Base-by-base conservation (phyloP, 345 rosid genomes). In the Excoecaria cochinchinensis region DNA sequence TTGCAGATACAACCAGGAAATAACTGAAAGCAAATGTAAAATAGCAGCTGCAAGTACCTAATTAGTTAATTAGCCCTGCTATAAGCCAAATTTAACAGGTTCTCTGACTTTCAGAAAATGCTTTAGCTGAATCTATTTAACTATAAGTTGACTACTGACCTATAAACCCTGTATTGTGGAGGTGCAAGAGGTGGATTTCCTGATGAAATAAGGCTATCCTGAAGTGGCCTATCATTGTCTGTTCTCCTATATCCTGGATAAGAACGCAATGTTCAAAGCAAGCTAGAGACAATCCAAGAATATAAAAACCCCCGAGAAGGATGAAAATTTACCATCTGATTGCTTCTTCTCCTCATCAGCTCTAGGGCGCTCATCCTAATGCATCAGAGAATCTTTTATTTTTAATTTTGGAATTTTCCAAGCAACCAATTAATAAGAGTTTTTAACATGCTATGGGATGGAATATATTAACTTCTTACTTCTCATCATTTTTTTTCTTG, bases 361-460 rank as follows among this genome's bases (percentile, higher is more conserved):
- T 82, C 93, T 84, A 46, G 93, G 69, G 57, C 84, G 89, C 59
- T 88, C 91, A 79, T 84, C 94, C 97, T 92, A 74, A 69, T 75
- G 55, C 72, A 81, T 38, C 46, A 65, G 14, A 52, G n/a, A 11
- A 16, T 39, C 21, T 56, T 16, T 72, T 22, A 6, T 19, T 71
- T 13, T 58, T 72, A 24, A 19, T 52, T 51, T 46, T 67, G 1
- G 8, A 44, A 36, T 50, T 66, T 42, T 31, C 15, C 12, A 57
- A 39, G 24, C 8, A 52, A 74, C 17, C 38, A 39, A 21, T 19
- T 19, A 8, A n/a, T 6, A 24, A 36, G 14, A 62, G 44, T 22
- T 68, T 68, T 22, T 57, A 21, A 5, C 24, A 42, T 11, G 71
- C 19, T 7, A 71, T 60, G 44, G 9, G 2, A 47, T 59, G 51